Conservation (phyloP, 345 rosid genomes). For the Capsella bursapastoris region DNA sequence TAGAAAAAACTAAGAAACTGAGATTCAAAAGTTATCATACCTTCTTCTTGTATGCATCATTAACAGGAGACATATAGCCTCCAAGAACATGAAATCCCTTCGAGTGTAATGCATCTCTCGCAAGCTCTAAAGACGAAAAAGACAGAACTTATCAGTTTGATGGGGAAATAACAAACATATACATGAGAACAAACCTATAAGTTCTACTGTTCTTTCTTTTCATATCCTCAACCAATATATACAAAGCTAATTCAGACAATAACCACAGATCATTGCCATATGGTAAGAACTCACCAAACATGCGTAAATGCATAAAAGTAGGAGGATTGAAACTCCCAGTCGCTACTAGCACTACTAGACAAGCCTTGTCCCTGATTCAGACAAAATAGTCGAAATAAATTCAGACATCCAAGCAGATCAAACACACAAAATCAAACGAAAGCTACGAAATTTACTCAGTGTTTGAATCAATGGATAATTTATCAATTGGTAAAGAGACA, state of each 20-base stretch:
- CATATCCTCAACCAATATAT: too few species aligned
- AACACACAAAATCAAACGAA: too few species aligned
- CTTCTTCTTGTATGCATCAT: slow-evolving; percentile 80
- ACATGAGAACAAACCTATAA: too few species aligned
- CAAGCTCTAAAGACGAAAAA: slow-evolving; percentile 63
- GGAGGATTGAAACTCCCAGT: slow-evolving; percentile 99
- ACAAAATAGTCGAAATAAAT: not conserved
- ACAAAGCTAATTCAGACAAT: too few species aligned
- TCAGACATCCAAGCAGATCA: too few species aligned
- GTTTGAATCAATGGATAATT: slow-evolving; percentile 49
- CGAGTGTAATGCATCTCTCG: slow-evolving; percentile 70
- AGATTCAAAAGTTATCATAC: slow-evolving; percentile 39
- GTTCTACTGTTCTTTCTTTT: too few species aligned
- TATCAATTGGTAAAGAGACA: slow-evolving; percentile 62
- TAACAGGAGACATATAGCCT: slow-evolving; percentile 94
- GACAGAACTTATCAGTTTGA: slow-evolving; percentile 28
- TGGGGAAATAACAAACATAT: not conserved
- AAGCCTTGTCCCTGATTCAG: slow-evolving; percentile 48
- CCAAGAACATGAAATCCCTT: slow-evolving; percentile 78
- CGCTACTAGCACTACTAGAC: slow-evolving; percentile 69
- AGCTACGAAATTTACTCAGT: slow-evolving; percentile 45
- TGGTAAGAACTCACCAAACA: slow-evolving; percentile 66
- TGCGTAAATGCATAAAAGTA: slow-evolving; percentile 88
- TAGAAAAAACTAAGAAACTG: not conserved
- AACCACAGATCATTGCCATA: too few species aligned